Evolutionary conservation across 345 rosid species (phyloP), one percentile per base, ranked within the genome.

Genomic region (Orychophragmus violaceus): DNA sequence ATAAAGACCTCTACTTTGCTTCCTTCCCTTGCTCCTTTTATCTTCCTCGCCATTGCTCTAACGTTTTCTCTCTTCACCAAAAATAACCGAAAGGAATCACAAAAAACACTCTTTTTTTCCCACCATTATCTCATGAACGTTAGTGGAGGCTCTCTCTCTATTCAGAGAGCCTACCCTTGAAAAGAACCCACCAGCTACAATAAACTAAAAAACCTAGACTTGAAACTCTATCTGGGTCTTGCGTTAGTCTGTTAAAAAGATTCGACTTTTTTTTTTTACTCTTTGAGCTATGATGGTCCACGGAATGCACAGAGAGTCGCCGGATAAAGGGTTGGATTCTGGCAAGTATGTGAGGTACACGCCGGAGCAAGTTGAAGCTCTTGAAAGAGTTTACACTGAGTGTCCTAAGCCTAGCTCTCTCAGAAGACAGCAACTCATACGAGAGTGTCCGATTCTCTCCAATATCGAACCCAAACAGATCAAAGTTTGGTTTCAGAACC

Each of bases 121-220:
- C 79, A 64, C 78, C 66, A 69, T 49, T 64, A 70, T 70, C 81
- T 78, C 76, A 79, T 79, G 82, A 75, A 71, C 61, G 65, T 17
- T 18, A 79, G 77, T 76, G 77, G 80, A 72, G 82, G 82, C 82
- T 79, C 82, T 79, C 41, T 35, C 82, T 67, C 64, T 68, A 64
- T 45, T 27, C 72, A 58, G 82, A 78, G 80, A 68, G 84, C 67
- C 84, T 70, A 72, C 78, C 71, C 46, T 74, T 76, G 80, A 76
- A 66, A 62, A 55, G 13, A 62, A 59, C 75, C 41, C 22, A 44
- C 17, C 66, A 68, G 25, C 46, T 1, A 24, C 60, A 64, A 18
- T 57, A 64, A 71, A 33, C 44, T 12, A 5, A 62, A 35, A 6
- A 17, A 55, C 64, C 75, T 71, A 25, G 60, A 25, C 24, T 68